Evolutionary conservation across 2,329 filamentous ascomycete species (phyloP).

Genomic region (Dryadomyces sulphureus): DNA sequence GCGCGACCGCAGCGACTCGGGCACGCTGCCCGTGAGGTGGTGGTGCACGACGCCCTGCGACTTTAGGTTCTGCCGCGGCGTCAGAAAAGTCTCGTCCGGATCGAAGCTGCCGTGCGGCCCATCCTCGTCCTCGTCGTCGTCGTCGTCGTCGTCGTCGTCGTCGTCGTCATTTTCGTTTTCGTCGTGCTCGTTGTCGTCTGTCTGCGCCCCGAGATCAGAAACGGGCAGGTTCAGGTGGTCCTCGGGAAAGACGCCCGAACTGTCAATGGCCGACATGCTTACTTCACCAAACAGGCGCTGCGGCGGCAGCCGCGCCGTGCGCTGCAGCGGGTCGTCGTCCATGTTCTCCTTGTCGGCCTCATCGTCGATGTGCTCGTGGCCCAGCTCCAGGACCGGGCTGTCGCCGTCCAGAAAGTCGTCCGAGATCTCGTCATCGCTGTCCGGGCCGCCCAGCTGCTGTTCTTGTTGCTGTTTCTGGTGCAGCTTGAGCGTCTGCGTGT

Average conservation of each 20-base stretch:
- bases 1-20: slow-evolving; percentile 11
- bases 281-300: slow-evolving; percentile 40
- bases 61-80: slow-evolving; percentile 5
- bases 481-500: neutral
- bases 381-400: slow-evolving; percentile 5
- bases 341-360: slow-evolving; percentile 29
- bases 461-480: neutral
- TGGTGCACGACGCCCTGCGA: too few species aligned
- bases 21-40: slow-evolving; percentile 7
- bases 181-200: slow-evolving; percentile 11
- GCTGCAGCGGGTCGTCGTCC: slow-evolving; percentile 11
- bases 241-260: slow-evolving; percentile 33
- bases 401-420: slow-evolving; percentile 16
- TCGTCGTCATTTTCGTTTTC: slow-evolving; percentile 8
- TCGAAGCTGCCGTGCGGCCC: slow-evolving; percentile 33
- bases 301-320: slow-evolving; percentile 5
- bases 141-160: neutral
- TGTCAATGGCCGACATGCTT: slow-evolving; percentile 35
- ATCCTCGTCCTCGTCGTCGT: slow-evolving; percentile 10
- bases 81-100: slow-evolving; percentile 20
- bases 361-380: neutral
- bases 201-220: slow-evolving; percentile 12
- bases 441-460: slow-evolving; percentile 4
- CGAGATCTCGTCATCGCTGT: slow-evolving; percentile 17
- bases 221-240: slow-evolving; percentile 33